Evolutionary conservation across 2,329 filamentous ascomycete species (phyloP), one percentile per base, ranked within the genome.

Genomic region (Aspergillus neoniger): DNA sequence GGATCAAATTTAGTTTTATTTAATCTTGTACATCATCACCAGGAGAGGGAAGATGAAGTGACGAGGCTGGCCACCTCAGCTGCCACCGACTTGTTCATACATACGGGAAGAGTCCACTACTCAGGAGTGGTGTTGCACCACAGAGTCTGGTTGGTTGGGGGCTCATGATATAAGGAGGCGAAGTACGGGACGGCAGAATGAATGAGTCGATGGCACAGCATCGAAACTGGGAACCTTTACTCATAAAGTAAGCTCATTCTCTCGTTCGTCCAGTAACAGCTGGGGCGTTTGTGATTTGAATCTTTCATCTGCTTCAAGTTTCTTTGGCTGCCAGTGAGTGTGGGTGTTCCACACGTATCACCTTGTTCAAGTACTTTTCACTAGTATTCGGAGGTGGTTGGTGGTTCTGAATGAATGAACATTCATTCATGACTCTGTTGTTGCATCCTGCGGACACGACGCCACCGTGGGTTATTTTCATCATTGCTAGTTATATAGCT

Each of bases 81-180:
- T 25, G 25, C 23, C 30, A 39, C 36, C 50, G 36, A 19, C 32
- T 28, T 28, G 51, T 30, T 44, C 36, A 48, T 43, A 12, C 41
- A 28, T 48, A 51, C 43, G 28, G 30, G 28, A 28, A 28, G 25
- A 5, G 17, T 12, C n/a, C 17, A 19, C n/a, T 23, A 44, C 8
- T 30, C 17, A 44, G n/a, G 17, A 44, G n/a, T 44, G 41, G 17
- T 50, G 47, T 30, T 30, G 25, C 47, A 50, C 25, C 25, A 28
- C 2, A 9, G n/a, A 17, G 25, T 17, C 15, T 50, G 47, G 49
- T 43, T 66, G 64, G 64, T 64, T 66, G 64, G 64, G 55, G 48
- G 54, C 60, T 58, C 60, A 61, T 63, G 48, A 61, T 64, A 63
- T 63, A 55, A 65, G 62, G 64, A 66, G 64, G 64, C 64, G 60